These are phyloP conservation scores for Pouteria glomerata DNA, from an alignment of 148 eudicot species.

Conservation along the genomic window DNA sequence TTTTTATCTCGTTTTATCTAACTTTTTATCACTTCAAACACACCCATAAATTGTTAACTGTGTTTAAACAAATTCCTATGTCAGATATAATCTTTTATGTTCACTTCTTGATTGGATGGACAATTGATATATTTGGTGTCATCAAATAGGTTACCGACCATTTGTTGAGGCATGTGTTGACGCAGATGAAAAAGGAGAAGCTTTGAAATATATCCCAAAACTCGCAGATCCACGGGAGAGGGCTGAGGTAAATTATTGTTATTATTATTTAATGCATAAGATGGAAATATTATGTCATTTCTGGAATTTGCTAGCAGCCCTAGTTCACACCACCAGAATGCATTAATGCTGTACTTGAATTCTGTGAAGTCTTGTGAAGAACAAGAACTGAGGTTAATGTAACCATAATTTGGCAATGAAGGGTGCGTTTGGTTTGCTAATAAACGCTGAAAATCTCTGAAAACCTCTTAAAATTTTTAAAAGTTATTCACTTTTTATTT, in stretches of 20 bases:
- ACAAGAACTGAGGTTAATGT: background rate
- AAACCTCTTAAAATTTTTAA: too few relatives aligned
- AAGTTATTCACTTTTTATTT: too few relatives aligned
- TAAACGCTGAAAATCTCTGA: too few relatives aligned
- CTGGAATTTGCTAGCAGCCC: background rate
- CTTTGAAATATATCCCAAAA: slow-evolving; percentile 87
- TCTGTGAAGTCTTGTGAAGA: background rate
- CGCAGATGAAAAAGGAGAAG: slow-evolving; percentile 86
- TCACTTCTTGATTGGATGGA: background rate
- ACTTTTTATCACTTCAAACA: too few relatives aligned
- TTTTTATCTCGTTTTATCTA: too few relatives aligned
- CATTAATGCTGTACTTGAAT: background rate
- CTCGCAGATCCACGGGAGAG: slow-evolving; percentile 67
- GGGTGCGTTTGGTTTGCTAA: too few relatives aligned
- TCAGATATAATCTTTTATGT: too few relatives aligned
- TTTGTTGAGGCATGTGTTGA: slow-evolving; percentile 97
- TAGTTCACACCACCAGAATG: background rate
- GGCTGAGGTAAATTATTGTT: slow-evolving; percentile 64
- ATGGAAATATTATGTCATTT: background rate
- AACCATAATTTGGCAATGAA: background rate
- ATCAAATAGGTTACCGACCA: slow-evolving; percentile 74
- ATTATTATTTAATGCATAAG: background rate
- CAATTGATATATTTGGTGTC: slow-evolving; percentile 1
- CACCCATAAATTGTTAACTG: too few relatives aligned
- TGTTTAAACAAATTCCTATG: too few relatives aligned